Base-by-base conservation (phyloP, 805 yeast species). In the Geotrichum ghanense region DNA sequence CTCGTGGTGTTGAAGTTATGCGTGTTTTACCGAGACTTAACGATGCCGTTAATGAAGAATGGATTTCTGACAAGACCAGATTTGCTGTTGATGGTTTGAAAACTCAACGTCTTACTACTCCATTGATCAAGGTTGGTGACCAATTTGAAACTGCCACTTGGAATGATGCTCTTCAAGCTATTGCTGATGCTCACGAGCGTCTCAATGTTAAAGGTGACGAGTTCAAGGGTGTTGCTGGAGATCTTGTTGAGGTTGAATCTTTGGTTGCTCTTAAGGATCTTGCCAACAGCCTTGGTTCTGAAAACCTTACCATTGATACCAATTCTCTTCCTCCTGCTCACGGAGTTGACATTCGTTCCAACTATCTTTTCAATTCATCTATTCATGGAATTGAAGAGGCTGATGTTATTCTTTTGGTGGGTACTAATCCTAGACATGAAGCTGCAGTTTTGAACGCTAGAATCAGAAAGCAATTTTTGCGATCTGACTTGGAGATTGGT, bases 61-160 rank as follows among this genome's bases (percentile, higher is more conserved):
- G 95, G 95, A 81, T 85, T 57, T 78, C 86, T 42, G 95, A 85
- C 69, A 85, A 86, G 69, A 74, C 94, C 14, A 75, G 95, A 58
- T 85, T 81, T 61, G 88, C 94, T 25, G 78, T 78, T 57, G 95
- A 85, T 62, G 95, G 92, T 35, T 74, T 86, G 61, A 81, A 80
- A 69, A 82, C 87, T 48, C 95, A 85, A 71, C 76, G 95, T 59
- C 73, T 85, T 56, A 85, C 95, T 25, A 77, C 79, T 45, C 95
- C 95, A 17, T 72, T 85, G 60, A 71, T 85, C 57, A 79, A 79
- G 67, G 72, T 70, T 51, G 88, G 85, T 55, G 78, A 77, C 62
- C 67, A 69, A 47, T 86, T 85, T 63, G 78, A 76, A 57, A 73
- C 78, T 49, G 83, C 87, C 20, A 79, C 90, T 44, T 85, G 95